A percentile compares a stretch with the other conserved stretches of the same genome.
Evolutionary conservation across 2,329 filamentous ascomycete species (phyloP).

Genomic region (Elsinoe ampelina): DNA sequence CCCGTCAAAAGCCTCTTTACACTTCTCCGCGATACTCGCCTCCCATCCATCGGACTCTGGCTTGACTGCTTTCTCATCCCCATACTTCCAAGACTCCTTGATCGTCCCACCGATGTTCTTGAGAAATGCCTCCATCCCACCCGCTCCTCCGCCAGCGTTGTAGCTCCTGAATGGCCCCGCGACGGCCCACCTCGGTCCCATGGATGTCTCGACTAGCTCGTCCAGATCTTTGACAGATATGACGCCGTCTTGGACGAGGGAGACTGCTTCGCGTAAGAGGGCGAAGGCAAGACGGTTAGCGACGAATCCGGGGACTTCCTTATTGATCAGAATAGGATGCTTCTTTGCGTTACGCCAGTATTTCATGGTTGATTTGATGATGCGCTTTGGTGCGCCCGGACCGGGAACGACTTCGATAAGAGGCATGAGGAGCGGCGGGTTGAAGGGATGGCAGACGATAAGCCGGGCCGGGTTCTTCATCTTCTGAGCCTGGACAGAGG

Average conservation of each 20-base stretch:
- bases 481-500: constrained; percentile 38
- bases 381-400: constrained; percentile 31
- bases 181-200: constrained; percentile 48
- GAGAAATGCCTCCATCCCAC: constrained; percentile 45
- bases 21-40: constrained; percentile 36
- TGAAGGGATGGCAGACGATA: constrained; percentile 52
- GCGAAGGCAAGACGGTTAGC: constrained; percentile 51
- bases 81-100: constrained; percentile 45
- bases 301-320: constrained; percentile 48
- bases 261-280: constrained; percentile 46
- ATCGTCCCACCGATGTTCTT: constrained; percentile 49
- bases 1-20: constrained; percentile 39
- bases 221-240: constrained; percentile 46
- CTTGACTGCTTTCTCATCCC: constrained; percentile 35
- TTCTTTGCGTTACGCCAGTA: constrained; percentile 39
- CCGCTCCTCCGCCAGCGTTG: constrained; percentile 48
- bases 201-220: constrained; percentile 40
- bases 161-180: constrained; percentile 51
- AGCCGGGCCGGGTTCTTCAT: constrained; percentile 40
- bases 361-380: constrained; percentile 33
- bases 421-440: constrained; percentile 54
- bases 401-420: constrained; percentile 49
- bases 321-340: constrained; percentile 42
- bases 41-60: constrained; percentile 34
- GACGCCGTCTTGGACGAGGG: constrained; percentile 46